Conservation (phyloP, 208 protist genomes). For the Tritrichomonas musculus region DNA sequence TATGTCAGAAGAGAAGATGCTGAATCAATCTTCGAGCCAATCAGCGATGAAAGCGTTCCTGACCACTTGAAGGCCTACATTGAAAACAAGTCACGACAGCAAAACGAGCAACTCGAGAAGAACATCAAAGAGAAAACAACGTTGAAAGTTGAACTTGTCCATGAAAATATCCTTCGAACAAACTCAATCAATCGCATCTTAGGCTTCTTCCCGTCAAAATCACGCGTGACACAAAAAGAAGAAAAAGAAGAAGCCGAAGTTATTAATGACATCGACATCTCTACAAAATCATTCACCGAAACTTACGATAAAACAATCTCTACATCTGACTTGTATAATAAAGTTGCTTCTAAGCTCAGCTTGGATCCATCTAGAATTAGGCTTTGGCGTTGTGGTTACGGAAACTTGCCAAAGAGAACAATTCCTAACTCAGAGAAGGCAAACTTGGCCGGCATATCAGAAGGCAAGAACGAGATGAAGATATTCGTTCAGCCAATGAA, state of each 20-base stretch:
- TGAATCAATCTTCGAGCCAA: neutral
- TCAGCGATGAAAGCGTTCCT: neutral
- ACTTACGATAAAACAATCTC: neutral
- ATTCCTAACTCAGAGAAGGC: neutral
- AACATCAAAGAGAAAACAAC: neutral
- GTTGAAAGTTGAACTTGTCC: neutral
- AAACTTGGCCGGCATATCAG: neutral
- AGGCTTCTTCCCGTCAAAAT: neutral
- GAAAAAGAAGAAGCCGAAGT: no score
- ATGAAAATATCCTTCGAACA: neutral
- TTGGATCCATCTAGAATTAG: neutral
- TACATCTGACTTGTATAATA: neutral
- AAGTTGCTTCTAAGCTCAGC: neutral
- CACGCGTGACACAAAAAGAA: no score
- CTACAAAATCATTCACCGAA: neutral
- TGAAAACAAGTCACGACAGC: neutral
- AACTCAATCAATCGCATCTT: neutral
- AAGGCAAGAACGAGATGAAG: neutral
- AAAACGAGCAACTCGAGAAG: neutral
- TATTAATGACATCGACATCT: no score
- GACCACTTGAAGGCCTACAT: neutral
- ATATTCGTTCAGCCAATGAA: neutral
- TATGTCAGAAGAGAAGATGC: slow-evolving; percentile 7
- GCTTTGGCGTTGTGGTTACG: neutral
- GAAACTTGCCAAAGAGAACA: neutral